Percentiles rank a stretch among this genome's conserved stretches.
Conservation (phyloP, 2,329 filamentous ascomycete species). For the Aspergillus proliferans region DNA sequence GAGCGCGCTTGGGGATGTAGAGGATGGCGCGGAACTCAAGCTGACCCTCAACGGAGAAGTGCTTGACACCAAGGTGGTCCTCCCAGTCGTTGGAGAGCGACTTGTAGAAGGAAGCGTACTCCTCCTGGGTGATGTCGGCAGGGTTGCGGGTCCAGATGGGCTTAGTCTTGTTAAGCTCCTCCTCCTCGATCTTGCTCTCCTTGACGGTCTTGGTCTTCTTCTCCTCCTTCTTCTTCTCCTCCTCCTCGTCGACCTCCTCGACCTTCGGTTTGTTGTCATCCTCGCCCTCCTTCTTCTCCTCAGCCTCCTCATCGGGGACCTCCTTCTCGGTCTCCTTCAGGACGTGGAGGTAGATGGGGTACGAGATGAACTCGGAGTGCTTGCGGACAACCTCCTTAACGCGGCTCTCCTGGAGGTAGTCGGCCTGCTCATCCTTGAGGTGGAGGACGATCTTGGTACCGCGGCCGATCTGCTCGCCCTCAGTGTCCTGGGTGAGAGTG, state of each 20-base stretch:
- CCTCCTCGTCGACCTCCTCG: constrained; percentile 83
- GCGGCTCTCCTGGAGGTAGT: constrained; percentile 98
- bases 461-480: constrained; percentile 83
- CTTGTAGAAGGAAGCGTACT: constrained; percentile 99
- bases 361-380: constrained; percentile 99
- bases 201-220: constrained; percentile 99
- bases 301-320: constrained; percentile 91
- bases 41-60: constrained; percentile 99
- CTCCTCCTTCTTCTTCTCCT: constrained; percentile 87
- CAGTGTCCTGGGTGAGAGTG: constrained; percentile 82
- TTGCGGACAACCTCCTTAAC: constrained; percentile 99
- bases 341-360: constrained; percentile 99
- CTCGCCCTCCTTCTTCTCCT: constrained; percentile 64
- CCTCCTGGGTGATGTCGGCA: constrained; percentile 86
- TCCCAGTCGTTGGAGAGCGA: constrained; percentile 99
- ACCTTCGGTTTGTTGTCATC: constrained; percentile 95
- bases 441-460: constrained; percentile 98
- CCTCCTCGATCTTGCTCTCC: constrained; percentile 97
- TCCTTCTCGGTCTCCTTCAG: constrained; percentile 99
- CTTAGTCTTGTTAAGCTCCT: constrained; percentile 99
- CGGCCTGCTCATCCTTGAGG: constrained; percentile 97
- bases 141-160: constrained; percentile 99
- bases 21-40: constrained; percentile 99
- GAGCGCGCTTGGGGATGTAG: constrained; percentile 98
- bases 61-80: constrained; percentile 98